Conservation (phyloP, 208 protist genomes). For the Wallacemonas sp. region DNA sequence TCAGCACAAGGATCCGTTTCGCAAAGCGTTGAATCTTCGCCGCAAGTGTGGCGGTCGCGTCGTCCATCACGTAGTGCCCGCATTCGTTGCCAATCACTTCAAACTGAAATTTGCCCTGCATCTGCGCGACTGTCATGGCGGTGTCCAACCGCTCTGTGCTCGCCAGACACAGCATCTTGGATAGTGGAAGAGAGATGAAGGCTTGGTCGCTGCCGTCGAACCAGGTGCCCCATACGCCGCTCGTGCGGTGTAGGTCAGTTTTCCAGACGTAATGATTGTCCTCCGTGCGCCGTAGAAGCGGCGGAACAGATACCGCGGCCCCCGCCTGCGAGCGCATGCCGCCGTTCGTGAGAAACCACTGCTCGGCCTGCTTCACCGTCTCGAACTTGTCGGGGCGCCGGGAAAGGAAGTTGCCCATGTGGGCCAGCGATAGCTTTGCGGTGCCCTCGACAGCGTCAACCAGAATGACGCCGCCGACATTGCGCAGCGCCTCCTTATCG, state of each 20-base stretch:
- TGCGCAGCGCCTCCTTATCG: slow-evolving; percentile 16
- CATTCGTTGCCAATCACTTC: slow-evolving; percentile 79
- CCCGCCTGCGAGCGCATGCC: slow-evolving; percentile 67
- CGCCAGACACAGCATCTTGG: slow-evolving; percentile 89
- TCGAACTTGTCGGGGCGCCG: slow-evolving; percentile 67
- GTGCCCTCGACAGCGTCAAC: slow-evolving; percentile 92
- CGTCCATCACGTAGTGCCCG: slow-evolving; percentile 93
- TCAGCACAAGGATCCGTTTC: slow-evolving; percentile 49
- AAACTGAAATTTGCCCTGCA: slow-evolving; percentile 95
- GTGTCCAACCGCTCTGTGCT: slow-evolving; percentile 88
- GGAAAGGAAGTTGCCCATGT: slow-evolving; percentile 83
- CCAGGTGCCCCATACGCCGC: slow-evolving; percentile 79
- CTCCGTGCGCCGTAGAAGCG: slow-evolving; percentile 39
- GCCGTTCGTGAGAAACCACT: slow-evolving; percentile 77
- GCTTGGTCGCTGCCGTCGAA: slow-evolving; percentile 84
- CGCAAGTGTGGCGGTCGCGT: slow-evolving; percentile 57
- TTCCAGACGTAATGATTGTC: slow-evolving; percentile 61
- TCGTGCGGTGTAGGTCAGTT: slow-evolving; percentile 67
- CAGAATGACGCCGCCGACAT: slow-evolving; percentile 68
- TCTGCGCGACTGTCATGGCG: slow-evolving; percentile 88
- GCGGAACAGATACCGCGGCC: slow-evolving; percentile 70
- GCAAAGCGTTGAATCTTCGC: slow-evolving; percentile 66
- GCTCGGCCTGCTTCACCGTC: slow-evolving; percentile 52
- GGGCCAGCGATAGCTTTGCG: slow-evolving; percentile 65
- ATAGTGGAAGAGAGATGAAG: slow-evolving; percentile 70